Evolutionary conservation across 768 basidiomycete species (phyloP), one percentile per base, ranked within the genome.

Genomic region (Pulveroboletus ravenelii): DNA sequence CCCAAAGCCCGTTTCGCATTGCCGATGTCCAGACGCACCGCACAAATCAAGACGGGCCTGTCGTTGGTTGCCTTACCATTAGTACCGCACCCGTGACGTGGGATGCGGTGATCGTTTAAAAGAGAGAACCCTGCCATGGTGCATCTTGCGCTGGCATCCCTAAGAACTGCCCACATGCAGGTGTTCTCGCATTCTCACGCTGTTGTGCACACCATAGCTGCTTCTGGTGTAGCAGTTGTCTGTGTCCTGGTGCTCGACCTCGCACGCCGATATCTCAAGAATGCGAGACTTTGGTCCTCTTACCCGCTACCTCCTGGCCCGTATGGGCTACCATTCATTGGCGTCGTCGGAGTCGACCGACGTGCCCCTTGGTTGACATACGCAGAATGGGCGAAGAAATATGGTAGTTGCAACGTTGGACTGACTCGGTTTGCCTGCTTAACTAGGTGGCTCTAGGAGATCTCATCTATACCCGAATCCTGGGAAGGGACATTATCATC

Each of bases 381-480:
- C 48, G 56, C 70, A 10, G 57, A 67, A 35, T 77, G 76, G 75
- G 60, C 62, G 32, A 62, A 65, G 47, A 54, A 59, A 48, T 71
- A 73, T 29, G 70, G 76, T 57, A 50, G 7, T 41, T 35, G n/a
- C 27, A 47, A 15, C n/a, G 9, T 42, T 41, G 32, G 45, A 30
- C 25, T 18, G 17, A 2, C 6, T 27, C 36, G 7, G 18, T 32
- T 25, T 25, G 36, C 44, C 10, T 35, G 31, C 52, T 52, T 41
- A 58, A 35, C 8, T 25, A 30, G 7, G 7, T 20, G 32, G 34
- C 23, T 20, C 15, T 43, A 76, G 72, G 76, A 1, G 64, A 75
- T n/a, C 58, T 84, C 12, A 70, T 84, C 27, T 76, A 76, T 20
- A 75, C 77, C 50, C 70, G 68, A 30, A 59, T 73, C 23, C 70